Base-by-base conservation (phyloP, 225 moss, liverwort and hornwort genomes). In the Polytrichum commune region DNA sequence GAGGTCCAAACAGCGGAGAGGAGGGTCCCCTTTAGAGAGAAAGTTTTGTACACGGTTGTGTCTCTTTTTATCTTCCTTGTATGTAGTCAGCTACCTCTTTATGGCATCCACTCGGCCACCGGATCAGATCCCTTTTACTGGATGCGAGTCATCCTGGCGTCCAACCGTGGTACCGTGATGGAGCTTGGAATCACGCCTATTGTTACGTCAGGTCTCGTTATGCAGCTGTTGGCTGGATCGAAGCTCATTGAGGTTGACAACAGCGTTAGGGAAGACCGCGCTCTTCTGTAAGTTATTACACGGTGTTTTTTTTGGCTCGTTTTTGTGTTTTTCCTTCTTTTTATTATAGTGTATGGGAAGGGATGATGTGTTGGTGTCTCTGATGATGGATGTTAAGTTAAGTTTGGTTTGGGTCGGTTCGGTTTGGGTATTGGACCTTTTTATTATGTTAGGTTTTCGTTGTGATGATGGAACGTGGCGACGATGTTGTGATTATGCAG, bases 71-170 rank as follows among this genome's bases (percentile, higher is more conserved):
- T 97, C 62, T 93, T 97, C 82, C 78, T 97, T 64, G 94, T 97
- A 38, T 97, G 96, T 72, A 92, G 92, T 32, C 96, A 97, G 81
- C 82, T 97, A 68, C 96, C 96, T 29, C 84, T 97, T 13, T 97
- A 94, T 87, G 96, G 96, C 53, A 91, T 97, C 64, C 96, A 92
- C 76, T 89, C 96, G 5, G 90, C 93, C 5, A 86, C 87, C 8
- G 96, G 96, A n/a, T 97, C 96, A 27, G 96, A 97, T 72, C 96
- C 96, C 13, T 97, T 94, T 72, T 93, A 92, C 78, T 97, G 96
- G 96, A 88, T 97, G 94, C 84, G 94, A 74, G 92, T 94, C 58
- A 97, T 97, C 69, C 78, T 97, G 79, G 94, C 96, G 18, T 97
- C 96, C 5, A 97, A 92, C 77, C 84, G 94, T 69, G 94, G 94